Percentiles rank a stretch among this genome's conserved stretches.
phyloP scores from a whole-genome alignment of 108 stramenopile species.

The Stephanodiscus triporus region DNA sequence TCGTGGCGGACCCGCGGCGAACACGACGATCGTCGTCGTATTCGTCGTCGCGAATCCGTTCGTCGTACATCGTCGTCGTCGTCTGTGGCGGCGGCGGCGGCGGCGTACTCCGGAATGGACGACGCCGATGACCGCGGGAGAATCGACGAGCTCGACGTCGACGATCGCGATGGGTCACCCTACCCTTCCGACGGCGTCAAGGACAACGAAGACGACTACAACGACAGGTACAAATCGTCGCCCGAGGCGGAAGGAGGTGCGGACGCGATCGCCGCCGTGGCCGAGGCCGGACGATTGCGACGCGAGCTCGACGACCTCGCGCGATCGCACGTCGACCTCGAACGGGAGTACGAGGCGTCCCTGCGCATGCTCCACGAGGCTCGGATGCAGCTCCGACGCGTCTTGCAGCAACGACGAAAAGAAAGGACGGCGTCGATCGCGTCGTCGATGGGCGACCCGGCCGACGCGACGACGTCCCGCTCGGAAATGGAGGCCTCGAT shows the following conservation, averaged over 20 bases:
- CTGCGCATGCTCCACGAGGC: conserved; percentile 49
- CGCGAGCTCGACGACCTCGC: conserved; percentile 23
- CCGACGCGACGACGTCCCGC: conserved; percentile 3
- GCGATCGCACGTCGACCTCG: conserved; percentile 30
- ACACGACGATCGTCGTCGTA: too few species aligned
- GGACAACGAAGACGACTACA: too few species aligned
- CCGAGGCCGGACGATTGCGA: conserved; percentile 12
- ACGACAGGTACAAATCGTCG: too few species aligned
- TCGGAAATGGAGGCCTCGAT: conserved; percentile 14
- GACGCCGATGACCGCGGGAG: too few species aligned
- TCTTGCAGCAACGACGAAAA: conserved; percentile 20
- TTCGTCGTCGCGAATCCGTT: too few species aligned
- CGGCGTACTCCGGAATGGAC: neutral
- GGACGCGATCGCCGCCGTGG: neutral
- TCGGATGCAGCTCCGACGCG: conserved; percentile 36
- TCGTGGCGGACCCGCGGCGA: too few species aligned
- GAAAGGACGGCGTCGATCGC: neutral
- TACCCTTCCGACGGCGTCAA: too few species aligned
- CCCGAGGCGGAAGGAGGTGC: neutral
- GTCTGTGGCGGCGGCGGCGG: too few species aligned
- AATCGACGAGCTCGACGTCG: too few species aligned
- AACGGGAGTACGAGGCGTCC: conserved; percentile 47
- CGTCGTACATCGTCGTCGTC: too few species aligned
- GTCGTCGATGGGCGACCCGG: neutral
- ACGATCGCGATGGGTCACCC: neutral